These are phyloP conservation scores for Mucor piriformis DNA, from an alignment of 371 early-diverging fungal genomes.

Conservation along the genomic window DNA sequence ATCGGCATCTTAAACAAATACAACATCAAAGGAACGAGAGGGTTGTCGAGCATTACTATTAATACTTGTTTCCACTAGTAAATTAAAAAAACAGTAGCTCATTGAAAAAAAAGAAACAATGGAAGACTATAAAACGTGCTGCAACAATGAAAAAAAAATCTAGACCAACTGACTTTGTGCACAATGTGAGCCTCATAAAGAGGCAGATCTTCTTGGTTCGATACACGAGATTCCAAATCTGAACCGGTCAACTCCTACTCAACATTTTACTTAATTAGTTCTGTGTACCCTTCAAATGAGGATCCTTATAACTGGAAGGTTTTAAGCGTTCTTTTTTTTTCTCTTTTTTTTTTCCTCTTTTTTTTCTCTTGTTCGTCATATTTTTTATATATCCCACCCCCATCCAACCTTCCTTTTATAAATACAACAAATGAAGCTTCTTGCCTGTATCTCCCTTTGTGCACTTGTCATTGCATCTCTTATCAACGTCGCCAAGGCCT, in stretches of 20 bases:
- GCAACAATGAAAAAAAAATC: not conserved
- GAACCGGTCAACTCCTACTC: slow-evolving; percentile 21
- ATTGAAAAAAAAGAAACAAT: not conserved
- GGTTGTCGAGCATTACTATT: not conserved
- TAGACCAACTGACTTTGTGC: not conserved
- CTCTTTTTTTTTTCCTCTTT: slow-evolving; percentile 12
- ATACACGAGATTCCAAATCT: slow-evolving; percentile 23
- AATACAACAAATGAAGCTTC: slow-evolving; percentile 22
- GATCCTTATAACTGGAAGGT: slow-evolving; percentile 1
- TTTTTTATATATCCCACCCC: slow-evolving; percentile 9
- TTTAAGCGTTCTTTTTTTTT: slow-evolving; percentile 6
- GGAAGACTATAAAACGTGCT: not conserved
- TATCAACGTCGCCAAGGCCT: slow-evolving; percentile 22
- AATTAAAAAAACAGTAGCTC: not conserved
- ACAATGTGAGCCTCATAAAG: not conserved
- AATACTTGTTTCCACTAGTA: not conserved
- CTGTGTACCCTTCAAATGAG: slow-evolving; percentile 24
- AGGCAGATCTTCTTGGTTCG: slow-evolving; percentile 10
- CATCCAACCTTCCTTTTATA: slow-evolving; percentile 2
- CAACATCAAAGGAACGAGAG: not conserved
- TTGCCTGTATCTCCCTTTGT: slow-evolving; percentile 22
- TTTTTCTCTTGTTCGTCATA: slow-evolving; percentile 13
- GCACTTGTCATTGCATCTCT: slow-evolving; percentile 21
- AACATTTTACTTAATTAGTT: slow-evolving; percentile 31
- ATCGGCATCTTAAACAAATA: not conserved